Base-by-base conservation (phyloP, 2,329 filamentous ascomycete species). In the Neoscytalidium dimidiatum region DNA sequence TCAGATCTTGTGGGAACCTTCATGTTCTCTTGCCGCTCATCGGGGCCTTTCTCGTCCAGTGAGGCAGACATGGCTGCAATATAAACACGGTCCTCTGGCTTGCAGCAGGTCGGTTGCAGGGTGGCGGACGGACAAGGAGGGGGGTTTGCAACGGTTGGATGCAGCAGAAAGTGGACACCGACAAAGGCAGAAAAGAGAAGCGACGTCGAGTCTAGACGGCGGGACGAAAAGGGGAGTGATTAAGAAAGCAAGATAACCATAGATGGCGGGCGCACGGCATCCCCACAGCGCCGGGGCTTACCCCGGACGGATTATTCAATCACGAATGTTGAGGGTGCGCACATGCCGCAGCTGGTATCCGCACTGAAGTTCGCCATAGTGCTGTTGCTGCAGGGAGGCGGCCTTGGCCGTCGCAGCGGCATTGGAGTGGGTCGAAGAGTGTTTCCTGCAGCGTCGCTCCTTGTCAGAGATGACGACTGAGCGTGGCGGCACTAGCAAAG, bases 31-130 rank as follows among this genome's bases (percentile, higher is more conserved):
- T 57, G 51, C 49, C 51, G 35, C 14, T 64, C 28, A 1, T 53
- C 49, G n/a, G 19, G 41, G 3, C 38, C 38, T 9, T 64, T 64
- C 14, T 64, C 62, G 21, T 64, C 62, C 11, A 38, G 8, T 3
- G 41, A 9, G 19, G 41, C 49, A 57, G 62, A 35, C 62, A 64
- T 64, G 51, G 51, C 51, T 35, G 62, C 49, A 21, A 21, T 44
- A 44, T 46, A 58, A 58, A n/a, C n/a, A 17, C 28, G 29, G 3
- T 46, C 19, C 8, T 23, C n/a, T 4, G n/a, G n/a, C n/a, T n/a
- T n/a, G n/a, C n/a, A n/a, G 14, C 26, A 11, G 48, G 48, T n/a
- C n/a, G n/a, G n/a, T n/a, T n/a, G n/a, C n/a, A 19, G 48, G 14
- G 7, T 21, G 2, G n/a, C 21, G 14, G 28, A 19, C 9, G 5